A percentile compares a stretch with the other conserved stretches of the same genome.
phyloP scores from a whole-genome alignment of 768 basidiomycete species.

The Auricularia auricula-judae region DNA sequence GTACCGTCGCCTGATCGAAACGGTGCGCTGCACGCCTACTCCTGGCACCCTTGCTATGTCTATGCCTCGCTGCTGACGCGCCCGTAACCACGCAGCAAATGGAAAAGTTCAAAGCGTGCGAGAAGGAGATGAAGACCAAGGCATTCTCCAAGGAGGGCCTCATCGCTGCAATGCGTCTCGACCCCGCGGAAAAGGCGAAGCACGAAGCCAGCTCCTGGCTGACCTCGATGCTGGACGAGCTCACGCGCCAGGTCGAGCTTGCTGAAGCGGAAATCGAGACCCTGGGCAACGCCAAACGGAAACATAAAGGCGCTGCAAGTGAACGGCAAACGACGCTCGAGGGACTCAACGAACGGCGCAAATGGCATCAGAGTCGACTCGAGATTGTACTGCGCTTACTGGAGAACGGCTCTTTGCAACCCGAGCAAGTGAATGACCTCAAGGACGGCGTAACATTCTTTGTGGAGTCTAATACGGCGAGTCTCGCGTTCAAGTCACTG shows the following conservation, averaged over 20 bases:
- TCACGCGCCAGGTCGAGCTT: conserved; percentile 85
- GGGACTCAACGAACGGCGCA: conserved; percentile 79
- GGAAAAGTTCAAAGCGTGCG: conserved; percentile 99
- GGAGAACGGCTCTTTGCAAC: conserved; percentile 81
- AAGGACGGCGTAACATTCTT: conserved; percentile 96
- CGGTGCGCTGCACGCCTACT: conserved; percentile 38
- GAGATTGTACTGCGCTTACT: conserved; percentile 88
- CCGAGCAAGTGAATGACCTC: conserved; percentile 69
- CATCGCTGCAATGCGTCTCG: conserved; percentile 85
- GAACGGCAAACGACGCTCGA: conserved; percentile 80
- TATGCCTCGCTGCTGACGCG: not conserved
- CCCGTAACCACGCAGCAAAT: conserved; percentile 69
- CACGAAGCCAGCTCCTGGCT: conserved; percentile 74
- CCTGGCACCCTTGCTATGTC: not conserved
- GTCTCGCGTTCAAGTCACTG: conserved; percentile 24
- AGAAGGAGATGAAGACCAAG: conserved; percentile 99
- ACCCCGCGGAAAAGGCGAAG: conserved; percentile 96
- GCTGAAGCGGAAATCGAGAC: conserved; percentile 92
- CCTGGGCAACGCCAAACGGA: conserved; percentile 60
- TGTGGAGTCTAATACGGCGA: conserved; percentile 87
- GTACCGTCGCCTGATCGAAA: conserved; percentile 92
- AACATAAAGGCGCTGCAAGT: conserved; percentile 67
- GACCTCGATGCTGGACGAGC: conserved; percentile 78
- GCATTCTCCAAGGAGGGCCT: conserved; percentile 98
- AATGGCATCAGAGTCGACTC: conserved; percentile 88